Conservation (phyloP, 1,139 yeast species). For the Taiozyma onychis region DNA sequence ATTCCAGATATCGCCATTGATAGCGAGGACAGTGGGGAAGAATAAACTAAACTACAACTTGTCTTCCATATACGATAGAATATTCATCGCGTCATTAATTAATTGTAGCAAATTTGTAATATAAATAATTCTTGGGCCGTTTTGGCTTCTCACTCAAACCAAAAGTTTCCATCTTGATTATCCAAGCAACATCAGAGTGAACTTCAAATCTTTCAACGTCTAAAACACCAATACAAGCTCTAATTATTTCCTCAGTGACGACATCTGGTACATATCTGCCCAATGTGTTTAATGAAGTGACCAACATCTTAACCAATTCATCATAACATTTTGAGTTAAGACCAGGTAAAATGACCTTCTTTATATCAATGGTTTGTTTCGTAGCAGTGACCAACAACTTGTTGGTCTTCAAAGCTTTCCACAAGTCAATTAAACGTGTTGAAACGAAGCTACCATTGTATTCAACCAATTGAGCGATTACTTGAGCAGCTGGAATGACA, state of each 20-base stretch:
- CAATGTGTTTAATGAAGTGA: slow-evolving; percentile 22
- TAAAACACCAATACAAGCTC: slow-evolving; percentile 15
- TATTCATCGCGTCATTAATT: not conserved
- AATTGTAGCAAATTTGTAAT: not conserved
- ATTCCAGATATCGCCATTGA: slow-evolving; percentile 50
- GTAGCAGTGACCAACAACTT: slow-evolving; percentile 15
- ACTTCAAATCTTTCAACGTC: slow-evolving; percentile 15
- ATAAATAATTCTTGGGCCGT: not conserved
- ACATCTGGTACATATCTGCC: slow-evolving; percentile 28
- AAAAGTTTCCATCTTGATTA: slow-evolving; percentile 12
- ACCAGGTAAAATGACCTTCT: slow-evolving; percentile 27
- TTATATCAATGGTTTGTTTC: slow-evolving; percentile 7
- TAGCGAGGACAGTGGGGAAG: slow-evolving; percentile 35
- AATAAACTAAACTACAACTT: slow-evolving; percentile 5
- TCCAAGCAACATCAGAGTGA: slow-evolving; percentile 22
- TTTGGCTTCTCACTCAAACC: not conserved
- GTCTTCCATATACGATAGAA: not conserved
- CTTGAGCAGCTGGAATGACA: slow-evolving; percentile 30
- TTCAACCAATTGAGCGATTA: slow-evolving; percentile 33
- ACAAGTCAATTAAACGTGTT: slow-evolving; percentile 40
- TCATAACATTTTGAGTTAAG: slow-evolving; percentile 25
- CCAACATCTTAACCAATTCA: slow-evolving; percentile 23
- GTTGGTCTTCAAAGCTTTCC: slow-evolving; percentile 28
- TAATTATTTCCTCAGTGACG: slow-evolving; percentile 17
- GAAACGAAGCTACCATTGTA: slow-evolving; percentile 47